Percentiles rank a stretch among this genome's conserved stretches.
phyloP scores from a whole-genome alignment of 129 eudicot genomes.

The Flaveria trinervia region DNA sequence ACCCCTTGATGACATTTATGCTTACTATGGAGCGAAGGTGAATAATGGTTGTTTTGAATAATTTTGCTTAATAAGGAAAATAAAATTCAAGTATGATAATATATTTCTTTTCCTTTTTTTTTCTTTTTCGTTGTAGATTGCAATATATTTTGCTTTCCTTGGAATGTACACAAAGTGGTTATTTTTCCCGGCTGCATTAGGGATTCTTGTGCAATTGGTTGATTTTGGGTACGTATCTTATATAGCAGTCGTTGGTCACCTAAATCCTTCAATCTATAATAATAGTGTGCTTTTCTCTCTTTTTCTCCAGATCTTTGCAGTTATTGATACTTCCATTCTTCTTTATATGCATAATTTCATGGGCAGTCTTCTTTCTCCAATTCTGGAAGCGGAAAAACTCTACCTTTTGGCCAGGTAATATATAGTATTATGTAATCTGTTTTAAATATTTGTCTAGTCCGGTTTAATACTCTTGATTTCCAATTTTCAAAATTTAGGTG shows the following conservation, averaged over 20 bases:
- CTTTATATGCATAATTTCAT: constrained; percentile 63
- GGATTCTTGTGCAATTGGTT: constrained; percentile 58
- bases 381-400: constrained; percentile 89
- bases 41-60: constrained; percentile 4
- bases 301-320: constrained; percentile 63
- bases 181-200: constrained; percentile 80
- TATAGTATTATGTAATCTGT: background rate
- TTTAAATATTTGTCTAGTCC: background rate
- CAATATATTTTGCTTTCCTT: constrained; percentile 87
- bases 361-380: constrained; percentile 92
- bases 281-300: constrained; percentile 3
- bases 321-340: constrained; percentile 72
- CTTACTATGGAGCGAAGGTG: constrained; percentile 88
- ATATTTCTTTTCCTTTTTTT: background rate
- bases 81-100: background rate
- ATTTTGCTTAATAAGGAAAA: background rate
- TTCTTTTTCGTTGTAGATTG: constrained; percentile 49
- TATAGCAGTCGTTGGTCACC: background rate
- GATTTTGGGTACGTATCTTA: constrained; percentile 75
- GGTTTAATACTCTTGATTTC: background rate
- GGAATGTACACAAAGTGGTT: constrained; percentile 94
- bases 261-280: background rate
- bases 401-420: constrained; percentile 76
- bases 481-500: constrained; percentile 46
- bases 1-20: constrained; percentile 85